Base-by-base conservation (phyloP, 805 yeast species). In the Candida yuanshanica region DNA sequence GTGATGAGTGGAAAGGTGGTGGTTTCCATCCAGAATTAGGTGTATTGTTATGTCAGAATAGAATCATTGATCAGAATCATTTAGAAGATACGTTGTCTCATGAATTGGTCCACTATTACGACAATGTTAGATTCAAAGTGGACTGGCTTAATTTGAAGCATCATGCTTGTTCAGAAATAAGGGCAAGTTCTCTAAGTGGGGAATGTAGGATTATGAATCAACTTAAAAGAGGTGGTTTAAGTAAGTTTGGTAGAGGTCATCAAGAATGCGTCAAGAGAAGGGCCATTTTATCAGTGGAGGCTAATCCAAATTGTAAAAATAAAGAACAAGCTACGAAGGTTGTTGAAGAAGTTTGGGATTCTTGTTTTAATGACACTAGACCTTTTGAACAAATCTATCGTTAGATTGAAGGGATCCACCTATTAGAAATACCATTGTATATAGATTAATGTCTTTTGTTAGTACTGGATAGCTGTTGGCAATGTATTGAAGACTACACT, bases 151-250 rank as follows among this genome's bases (percentile, higher is more conserved):
- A 91, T 61, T 66, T 93, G 56, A 77, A 79, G 55, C 99, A 93
- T 58, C 98, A 91, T 59, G 99, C 99, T 1, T 93, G 99, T 61
- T 82, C 97, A 1, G 99, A 93, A 62, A 87, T 93, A 38, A 72
- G 99, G 45, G 99, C 99, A 0, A 82, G 95, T 10, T 81, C 88
- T 50, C 69, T 93, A 18, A 83, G 95, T 57, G 99, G 99, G 7
- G 99, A 93, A 58, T 93, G 99, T 64, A 75, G 98, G 22, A 79
- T 91, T 52, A 75, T 82, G 77, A 85, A 84, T 52, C 96, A 93
- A 61, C 37, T 58, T n/a, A 65, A 65, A 41, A 68, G 77, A 60
- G 63, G 78, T 42, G 70, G 77, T 22, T 48, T 75, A 41, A 68
- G 62, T 1, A 69, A 72, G 44, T 74, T 87, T 49, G 79, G 79